Base-by-base conservation (phyloP, 2,329 filamentous ascomycete genomes). In the Cladophialophora chaetospira region DNA sequence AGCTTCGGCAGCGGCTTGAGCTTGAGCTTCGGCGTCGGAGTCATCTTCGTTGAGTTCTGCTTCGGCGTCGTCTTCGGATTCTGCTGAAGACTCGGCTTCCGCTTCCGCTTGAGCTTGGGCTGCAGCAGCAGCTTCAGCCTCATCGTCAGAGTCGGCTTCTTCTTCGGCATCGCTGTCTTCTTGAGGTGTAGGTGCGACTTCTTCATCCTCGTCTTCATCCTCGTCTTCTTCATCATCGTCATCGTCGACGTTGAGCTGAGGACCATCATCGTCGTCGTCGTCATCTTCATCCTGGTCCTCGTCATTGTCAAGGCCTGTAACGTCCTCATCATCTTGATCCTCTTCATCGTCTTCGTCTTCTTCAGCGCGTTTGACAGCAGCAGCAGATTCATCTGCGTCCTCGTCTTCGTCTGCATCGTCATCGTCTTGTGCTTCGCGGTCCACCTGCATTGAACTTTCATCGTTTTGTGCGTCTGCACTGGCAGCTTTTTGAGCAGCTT, bases 171-270 rank as follows among this genome's bases (percentile, higher is more conserved):
- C 51, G 15, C 46, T 29, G 10, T 43, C 51, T 15, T 51, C 17
- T 21, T 53, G 40, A 23, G 44, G 53, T 13, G 49, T 44, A 28
- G 28, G 35, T 15, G 17, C 48, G 23, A 29, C 33, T n/a, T 50
- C 36, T 72, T 75, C 71, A n/a, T 62, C 61, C 10, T 60, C 63
- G 13, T 64, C 65, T 1, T 57, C 60, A 17, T 58, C 62, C n/a
- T 62, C 64, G 13, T 57, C 55, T 28, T 59, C 45, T 3, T 57
- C 46, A 19, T 48, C 50, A 13, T 52, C 59, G 23, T 55, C 48
- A n/a, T 61, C 43, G 5, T 42, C 57, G 21, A 58, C 45, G 49
- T 11, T 51, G 43, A 10, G 49, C 36, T 3, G 53, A 21, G 47
- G 55, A 9, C 49, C 50, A 6, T 57, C 58, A 17, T 46, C 55